Conservation (phyloP, 495 filamentous ascomycete genomes). For the Parachaetomium inaequale region DNA sequence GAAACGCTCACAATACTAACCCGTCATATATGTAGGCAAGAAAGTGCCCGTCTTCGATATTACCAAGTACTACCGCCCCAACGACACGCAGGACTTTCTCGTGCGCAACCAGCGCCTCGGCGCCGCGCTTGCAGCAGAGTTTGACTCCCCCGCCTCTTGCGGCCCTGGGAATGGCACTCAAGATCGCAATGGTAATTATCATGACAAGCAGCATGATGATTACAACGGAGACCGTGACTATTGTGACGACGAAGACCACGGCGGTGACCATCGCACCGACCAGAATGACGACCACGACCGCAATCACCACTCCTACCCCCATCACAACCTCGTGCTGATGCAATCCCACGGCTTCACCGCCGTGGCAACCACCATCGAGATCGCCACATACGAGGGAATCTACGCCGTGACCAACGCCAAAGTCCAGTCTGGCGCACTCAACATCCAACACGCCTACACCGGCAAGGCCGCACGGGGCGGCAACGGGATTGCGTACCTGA, state of each 20-base stretch:
- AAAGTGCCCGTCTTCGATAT: conserved; percentile 11
- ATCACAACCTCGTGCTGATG: conserved; percentile 45
- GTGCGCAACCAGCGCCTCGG: background rate
- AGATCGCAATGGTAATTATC: background rate
- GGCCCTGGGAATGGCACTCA: background rate
- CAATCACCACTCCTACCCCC: conserved; percentile 16
- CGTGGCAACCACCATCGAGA: conserved; percentile 36
- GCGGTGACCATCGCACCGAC: conserved; percentile 26
- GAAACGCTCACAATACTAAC: background rate
- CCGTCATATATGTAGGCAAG: background rate
- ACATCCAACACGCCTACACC: conserved; percentile 3
- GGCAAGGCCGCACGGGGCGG: conserved; percentile 17
- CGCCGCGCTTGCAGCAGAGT: conserved; percentile 2
- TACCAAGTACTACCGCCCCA: background rate
- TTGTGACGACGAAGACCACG: too few species aligned
- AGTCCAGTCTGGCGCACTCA: conserved; percentile 37
- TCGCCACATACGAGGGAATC: conserved; percentile 41
- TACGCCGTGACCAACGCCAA: conserved; percentile 47
- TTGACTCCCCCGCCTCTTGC: background rate
- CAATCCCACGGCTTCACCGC: conserved; percentile 48
- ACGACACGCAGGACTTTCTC: conserved; percentile 9
- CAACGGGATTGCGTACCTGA: conserved; percentile 28
- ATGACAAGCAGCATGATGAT: conserved; percentile 21
- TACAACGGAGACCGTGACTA: too few species aligned
- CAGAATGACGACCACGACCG: conserved; percentile 27